Conservation (phyloP, 805 yeast genomes). For the Kazachstania kunashirensis region DNA sequence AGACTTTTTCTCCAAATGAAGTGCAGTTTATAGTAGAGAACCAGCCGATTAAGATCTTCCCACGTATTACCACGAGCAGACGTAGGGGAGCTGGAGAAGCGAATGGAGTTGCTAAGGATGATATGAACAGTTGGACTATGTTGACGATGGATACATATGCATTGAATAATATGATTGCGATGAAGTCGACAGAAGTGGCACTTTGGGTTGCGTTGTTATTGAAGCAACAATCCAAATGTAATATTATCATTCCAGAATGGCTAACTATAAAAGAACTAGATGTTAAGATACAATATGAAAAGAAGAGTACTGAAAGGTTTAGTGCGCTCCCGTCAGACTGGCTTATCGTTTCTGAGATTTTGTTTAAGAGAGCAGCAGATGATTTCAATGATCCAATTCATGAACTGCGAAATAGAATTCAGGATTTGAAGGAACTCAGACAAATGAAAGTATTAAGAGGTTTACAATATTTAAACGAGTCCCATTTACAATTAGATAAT, state of each 20-base stretch:
- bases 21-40: slow-evolving; percentile 80
- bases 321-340: slow-evolving; percentile 77
- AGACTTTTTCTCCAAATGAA: slow-evolving; percentile 64
- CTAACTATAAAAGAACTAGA: slow-evolving; percentile 46
- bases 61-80: slow-evolving; percentile 39
- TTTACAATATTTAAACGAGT: slow-evolving; percentile 64
- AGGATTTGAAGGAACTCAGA: slow-evolving; percentile 78
- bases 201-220: slow-evolving; percentile 81
- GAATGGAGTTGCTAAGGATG: slow-evolving; percentile 1
- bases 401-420: slow-evolving; percentile 57
- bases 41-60: slow-evolving; percentile 62
- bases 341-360: slow-evolving; percentile 68
- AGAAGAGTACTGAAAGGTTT: slow-evolving; percentile 46
- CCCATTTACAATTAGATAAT: slow-evolving; percentile 74
- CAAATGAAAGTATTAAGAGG: slow-evolving; percentile 76
- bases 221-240: slow-evolving; percentile 78
- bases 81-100: slow-evolving; percentile 7
- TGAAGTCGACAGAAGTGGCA: slow-evolving; percentile 63
- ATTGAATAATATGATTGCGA: slow-evolving; percentile 37
- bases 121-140: slow-evolving; percentile 17
- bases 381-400: slow-evolving; percentile 70
- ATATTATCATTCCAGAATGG: slow-evolving; percentile 83
- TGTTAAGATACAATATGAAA: slow-evolving; percentile 57
- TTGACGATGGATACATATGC: slow-evolving; percentile 32
- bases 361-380: slow-evolving; percentile 61